phyloP scores from a whole-genome alignment of 2,329 filamentous ascomycete genomes.

The Cercospora nicotianae region DNA sequence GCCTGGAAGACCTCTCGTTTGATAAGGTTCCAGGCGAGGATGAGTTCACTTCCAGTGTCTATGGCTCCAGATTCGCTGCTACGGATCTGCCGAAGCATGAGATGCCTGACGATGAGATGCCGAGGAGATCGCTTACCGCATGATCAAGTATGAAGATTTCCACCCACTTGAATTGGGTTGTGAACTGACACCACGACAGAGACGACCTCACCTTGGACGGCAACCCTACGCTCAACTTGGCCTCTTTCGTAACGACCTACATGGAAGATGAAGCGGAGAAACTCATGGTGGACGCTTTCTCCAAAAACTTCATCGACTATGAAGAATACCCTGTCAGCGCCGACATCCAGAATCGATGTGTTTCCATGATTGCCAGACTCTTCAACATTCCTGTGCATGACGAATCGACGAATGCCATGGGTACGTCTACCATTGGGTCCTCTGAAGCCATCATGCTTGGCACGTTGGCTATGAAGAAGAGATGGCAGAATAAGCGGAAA shows the following conservation, averaged over 20 bases:
- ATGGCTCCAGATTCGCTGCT: slow-evolving; percentile 80
- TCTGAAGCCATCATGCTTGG: slow-evolving; percentile 85
- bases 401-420: slow-evolving; percentile 66
- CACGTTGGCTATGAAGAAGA: slow-evolving; percentile 90
- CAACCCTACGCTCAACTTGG: slow-evolving; percentile 59
- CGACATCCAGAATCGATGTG: slow-evolving; percentile 79
- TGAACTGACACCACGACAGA: not conserved
- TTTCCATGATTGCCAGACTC: slow-evolving; percentile 71
- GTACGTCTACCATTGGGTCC: slow-evolving; percentile 84
- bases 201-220: not conserved
- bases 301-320: slow-evolving; percentile 78
- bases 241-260: slow-evolving; percentile 93
- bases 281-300: slow-evolving; percentile 87
- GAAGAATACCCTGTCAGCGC: slow-evolving; percentile 54
- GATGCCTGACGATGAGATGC: slow-evolving; percentile 91
- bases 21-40: slow-evolving; percentile 48
- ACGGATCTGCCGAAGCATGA: slow-evolving; percentile 77
- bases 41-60: slow-evolving; percentile 75
- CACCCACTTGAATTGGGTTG: not conserved
- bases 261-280: slow-evolving; percentile 98
- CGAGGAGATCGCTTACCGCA: slow-evolving; percentile 88
- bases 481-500: slow-evolving; percentile 84
- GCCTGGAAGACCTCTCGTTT: slow-evolving; percentile 51
- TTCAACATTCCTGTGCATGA: slow-evolving; percentile 71
- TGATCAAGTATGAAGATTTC: slow-evolving; percentile 87